Evolutionary conservation across 352 stramenopile species (phyloP).

Genomic region (Halophytophthora polymorphica): DNA sequence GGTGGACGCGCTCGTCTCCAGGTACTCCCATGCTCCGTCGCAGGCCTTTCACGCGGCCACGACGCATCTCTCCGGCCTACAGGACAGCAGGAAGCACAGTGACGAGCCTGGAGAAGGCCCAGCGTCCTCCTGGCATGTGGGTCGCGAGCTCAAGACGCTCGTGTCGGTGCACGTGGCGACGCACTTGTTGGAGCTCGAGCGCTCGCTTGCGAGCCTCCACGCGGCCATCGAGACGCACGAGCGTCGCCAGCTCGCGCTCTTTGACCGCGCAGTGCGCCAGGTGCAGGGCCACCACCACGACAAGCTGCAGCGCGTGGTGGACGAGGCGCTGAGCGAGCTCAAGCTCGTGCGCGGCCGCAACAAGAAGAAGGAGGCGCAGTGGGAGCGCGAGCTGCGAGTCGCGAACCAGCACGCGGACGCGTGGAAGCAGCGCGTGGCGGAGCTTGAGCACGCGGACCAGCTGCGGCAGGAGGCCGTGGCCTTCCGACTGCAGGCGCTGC

Average conservation of each 20-base stretch:
- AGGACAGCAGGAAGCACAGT: neutral
- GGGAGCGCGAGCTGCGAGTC: slow-evolving; percentile 33
- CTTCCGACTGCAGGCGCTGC: slow-evolving; percentile 11
- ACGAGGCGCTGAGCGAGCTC: slow-evolving; percentile 50
- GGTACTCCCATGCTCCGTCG: slow-evolving; percentile 38
- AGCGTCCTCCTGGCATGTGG: slow-evolving; percentile 38
- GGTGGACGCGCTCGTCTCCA: slow-evolving; percentile 30
- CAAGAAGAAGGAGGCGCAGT: slow-evolving; percentile 35
- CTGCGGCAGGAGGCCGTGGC: slow-evolving; percentile 12
- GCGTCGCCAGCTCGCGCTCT: slow-evolving; percentile 33
- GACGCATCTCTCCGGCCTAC: slow-evolving; percentile 13
- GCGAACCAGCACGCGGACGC: slow-evolving; percentile 25
- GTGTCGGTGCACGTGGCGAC: slow-evolving; percentile 24
- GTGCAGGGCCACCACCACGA: slow-evolving; percentile 55
- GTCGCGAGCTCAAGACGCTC: slow-evolving; percentile 21
- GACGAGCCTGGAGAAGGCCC: neutral
- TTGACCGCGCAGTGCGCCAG: slow-evolving; percentile 45
- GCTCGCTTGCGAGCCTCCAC: slow-evolving; percentile 28
- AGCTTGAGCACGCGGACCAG: slow-evolving; percentile 18
- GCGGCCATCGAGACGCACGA: slow-evolving; percentile 29
- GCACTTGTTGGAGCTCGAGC: slow-evolving; percentile 35
- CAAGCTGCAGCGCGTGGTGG: slow-evolving; percentile 45
- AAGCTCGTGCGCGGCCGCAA: slow-evolving; percentile 45
- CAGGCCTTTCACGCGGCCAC: slow-evolving; percentile 21
- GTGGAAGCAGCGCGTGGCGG: slow-evolving; percentile 27